A percentile compares a stretch with the other conserved stretches of the same genome.
These are phyloP conservation scores for Trichophyton rubrum DNA, from an alignment of 2,329 filamentous ascomycete species.

Conservation along the genomic window DNA sequence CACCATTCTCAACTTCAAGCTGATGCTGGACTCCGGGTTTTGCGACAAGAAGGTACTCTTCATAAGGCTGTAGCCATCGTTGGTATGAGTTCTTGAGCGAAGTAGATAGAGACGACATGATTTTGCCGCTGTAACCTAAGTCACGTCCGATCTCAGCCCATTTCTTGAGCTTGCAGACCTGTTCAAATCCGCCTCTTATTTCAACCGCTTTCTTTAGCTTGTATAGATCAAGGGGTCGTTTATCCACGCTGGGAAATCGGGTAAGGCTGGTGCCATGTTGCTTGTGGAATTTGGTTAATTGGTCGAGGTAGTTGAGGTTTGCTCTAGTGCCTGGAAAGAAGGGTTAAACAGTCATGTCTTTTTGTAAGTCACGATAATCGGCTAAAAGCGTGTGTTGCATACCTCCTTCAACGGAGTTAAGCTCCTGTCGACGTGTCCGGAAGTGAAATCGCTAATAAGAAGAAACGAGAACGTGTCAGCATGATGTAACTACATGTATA, in stretches of 20 bases:
- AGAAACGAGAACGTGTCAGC: neutral
- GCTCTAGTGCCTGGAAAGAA: conserved; percentile 63
- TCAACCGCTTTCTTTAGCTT: conserved; percentile 95
- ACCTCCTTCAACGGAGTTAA: conserved; percentile 98
- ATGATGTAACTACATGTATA: neutral
- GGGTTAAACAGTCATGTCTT: conserved; percentile 26
- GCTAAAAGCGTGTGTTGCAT: conserved; percentile 19
- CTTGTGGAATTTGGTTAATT: conserved; percentile 90
- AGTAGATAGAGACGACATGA: conserved; percentile 96
- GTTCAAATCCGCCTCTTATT: conserved; percentile 84
- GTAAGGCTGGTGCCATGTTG: conserved; percentile 91
- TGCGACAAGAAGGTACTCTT: conserved; percentile 79
- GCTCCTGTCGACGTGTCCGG: conserved; percentile 83
- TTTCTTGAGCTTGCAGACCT: conserved; percentile 94
- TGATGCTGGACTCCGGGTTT: conserved; percentile 97
- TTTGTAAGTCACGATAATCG: conserved; percentile 24
- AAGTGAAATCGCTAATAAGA: conserved; percentile 77
- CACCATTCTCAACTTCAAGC: conserved; percentile 83
- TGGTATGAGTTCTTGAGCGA: conserved; percentile 98
- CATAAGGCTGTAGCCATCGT: conserved; percentile 91
- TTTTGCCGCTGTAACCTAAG: conserved; percentile 95
- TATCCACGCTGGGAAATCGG: conserved; percentile 90
- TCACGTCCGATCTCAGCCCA: conserved; percentile 98
- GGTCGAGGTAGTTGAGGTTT: conserved; percentile 91
- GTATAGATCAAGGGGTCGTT: conserved; percentile 89